A percentile compares a stretch with the other conserved stretches of the same genome.
These are phyloP conservation scores for Penicillium sp. DNA, from an alignment of 2,329 filamentous ascomycete species.

Conservation along the genomic window DNA sequence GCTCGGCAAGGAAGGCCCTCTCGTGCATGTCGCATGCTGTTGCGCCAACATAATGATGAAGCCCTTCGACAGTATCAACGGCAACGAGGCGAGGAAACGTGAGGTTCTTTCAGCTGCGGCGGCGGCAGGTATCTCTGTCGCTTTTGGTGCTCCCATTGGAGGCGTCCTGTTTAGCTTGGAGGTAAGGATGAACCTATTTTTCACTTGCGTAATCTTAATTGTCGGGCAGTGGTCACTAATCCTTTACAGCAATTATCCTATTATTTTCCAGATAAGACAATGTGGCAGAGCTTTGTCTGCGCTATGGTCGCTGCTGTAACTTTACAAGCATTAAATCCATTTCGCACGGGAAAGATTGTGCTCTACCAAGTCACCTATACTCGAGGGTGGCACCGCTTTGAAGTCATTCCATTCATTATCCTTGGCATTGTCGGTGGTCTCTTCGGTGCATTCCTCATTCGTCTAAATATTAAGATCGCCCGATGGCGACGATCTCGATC, in stretches of 20 bases:
- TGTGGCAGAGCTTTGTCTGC: slow-evolving; percentile 99
- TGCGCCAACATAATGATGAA: slow-evolving; percentile 95
- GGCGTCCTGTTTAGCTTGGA: slow-evolving; percentile 96
- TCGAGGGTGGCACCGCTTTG: slow-evolving; percentile 90
- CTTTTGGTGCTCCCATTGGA: slow-evolving; percentile 91
- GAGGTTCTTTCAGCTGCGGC: slow-evolving; percentile 93
- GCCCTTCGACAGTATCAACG: slow-evolving; percentile 77
- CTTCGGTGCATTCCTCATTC: slow-evolving; percentile 94
- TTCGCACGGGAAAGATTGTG: slow-evolving; percentile 92
- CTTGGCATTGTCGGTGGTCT: slow-evolving; percentile 90
- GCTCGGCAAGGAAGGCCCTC: slow-evolving; percentile 93
- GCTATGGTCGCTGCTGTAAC: slow-evolving; percentile 98
- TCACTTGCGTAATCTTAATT: neutral
- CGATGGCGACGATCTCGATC: slow-evolving; percentile 75
- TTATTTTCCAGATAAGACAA: slow-evolving; percentile 98
- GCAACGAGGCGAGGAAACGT: slow-evolving; percentile 91
- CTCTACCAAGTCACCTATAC: slow-evolving; percentile 95
- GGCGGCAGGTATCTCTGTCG: slow-evolving; percentile 89
- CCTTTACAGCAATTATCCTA: slow-evolving; percentile 80
- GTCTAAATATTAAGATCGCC: slow-evolving; percentile 86
- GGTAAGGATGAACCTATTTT: slow-evolving; percentile 57
- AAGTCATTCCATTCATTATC: slow-evolving; percentile 84
- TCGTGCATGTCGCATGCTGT: slow-evolving; percentile 96
- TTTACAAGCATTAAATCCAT: slow-evolving; percentile 90
- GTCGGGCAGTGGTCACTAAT: slow-evolving; percentile 20